Conservation (phyloP, 305 asterid genomes). For the Fraxinus greggii region DNA sequence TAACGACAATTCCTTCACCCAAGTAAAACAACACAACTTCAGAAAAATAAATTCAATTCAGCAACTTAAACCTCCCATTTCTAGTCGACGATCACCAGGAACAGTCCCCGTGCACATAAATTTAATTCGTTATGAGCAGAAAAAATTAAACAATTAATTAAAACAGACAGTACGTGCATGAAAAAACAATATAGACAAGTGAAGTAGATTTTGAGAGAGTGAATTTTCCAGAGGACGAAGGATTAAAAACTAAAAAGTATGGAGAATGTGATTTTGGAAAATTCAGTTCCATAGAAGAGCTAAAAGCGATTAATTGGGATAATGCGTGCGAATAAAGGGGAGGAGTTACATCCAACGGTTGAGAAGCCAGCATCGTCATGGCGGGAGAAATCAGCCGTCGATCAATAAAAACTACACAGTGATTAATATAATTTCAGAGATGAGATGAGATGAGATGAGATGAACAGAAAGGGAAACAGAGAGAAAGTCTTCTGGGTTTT, state of each 20-base stretch:
- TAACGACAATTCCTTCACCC: constrained; percentile 21
- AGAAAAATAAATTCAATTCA: constrained; percentile 28
- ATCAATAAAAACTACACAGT: constrained; percentile 36
- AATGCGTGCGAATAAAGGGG: constrained; percentile 8
- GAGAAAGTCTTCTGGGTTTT: constrained; percentile 29
- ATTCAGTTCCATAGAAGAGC: background rate
- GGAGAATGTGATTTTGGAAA: background rate
- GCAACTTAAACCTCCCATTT: constrained; percentile 35
- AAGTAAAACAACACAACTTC: constrained; percentile 15
- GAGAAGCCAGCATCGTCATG: constrained; percentile 63
- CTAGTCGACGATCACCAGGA: constrained; percentile 53
- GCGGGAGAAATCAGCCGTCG: constrained; percentile 36
- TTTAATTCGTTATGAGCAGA: constrained; percentile 26
- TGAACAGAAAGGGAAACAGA: constrained; percentile 25
- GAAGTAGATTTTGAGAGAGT: background rate
- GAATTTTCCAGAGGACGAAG: background rate
- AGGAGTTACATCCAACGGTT: constrained; percentile 53
- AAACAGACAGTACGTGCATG: constrained; percentile 25
- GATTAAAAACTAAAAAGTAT: background rate
- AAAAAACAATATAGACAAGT: constrained; percentile 2
- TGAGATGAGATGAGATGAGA: constrained; percentile 9
- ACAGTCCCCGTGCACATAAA: background rate
- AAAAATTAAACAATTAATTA: constrained; percentile 1
- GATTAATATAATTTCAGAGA: constrained; percentile 22
- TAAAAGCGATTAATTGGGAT: background rate